Evolutionary conservation across 768 basidiomycete genomes (phyloP), one percentile per base, ranked within the genome.

Genomic region (Thelephora ganbajun): DNA sequence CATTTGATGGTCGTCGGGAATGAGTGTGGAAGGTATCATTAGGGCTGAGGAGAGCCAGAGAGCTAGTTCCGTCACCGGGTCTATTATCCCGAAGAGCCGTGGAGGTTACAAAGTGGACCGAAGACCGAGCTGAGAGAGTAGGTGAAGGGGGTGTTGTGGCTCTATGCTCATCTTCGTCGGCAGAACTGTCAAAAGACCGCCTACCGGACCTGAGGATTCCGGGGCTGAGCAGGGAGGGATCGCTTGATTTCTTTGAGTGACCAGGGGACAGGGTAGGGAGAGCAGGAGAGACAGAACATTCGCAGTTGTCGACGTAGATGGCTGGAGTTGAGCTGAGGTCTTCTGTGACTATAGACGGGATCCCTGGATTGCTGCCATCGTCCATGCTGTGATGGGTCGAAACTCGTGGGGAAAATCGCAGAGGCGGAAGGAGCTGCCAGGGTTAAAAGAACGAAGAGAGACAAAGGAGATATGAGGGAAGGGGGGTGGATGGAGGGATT

Each of bases 41-140:
- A 9, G 71, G 66, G 44, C 62, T 61, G 14, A 84, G 68, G 11
- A 83, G 62, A 13, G 67, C 59, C 2, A 79, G 65, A 7, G 75
- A 79, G 1, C 71, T 63, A 14, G 69, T 51, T n/a, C 76, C 83
- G 33, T 72, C 71, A 18, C 81, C 73, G 0, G 83, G 85, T 35
- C 73, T 70, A 56, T 87, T 88, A 37, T 80, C 75, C 34, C 87
- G 76, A 43, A 90, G 59, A 3, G 71, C 69, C 3, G 77, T 64
- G 6, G 78, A 66, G 2, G 74, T 72, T 30, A 58, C 61, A 50
- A 81, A 86, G 33, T 78, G 74, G 0, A 74, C 70, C 0, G 76
- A 76, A 2, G 81, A 83, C 13, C 68, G 71, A 2, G 69, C 74
- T 0, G 87, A 85, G 9, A 85, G 69, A 0, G 86, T 87, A 1